These are phyloP conservation scores for Pelargonium cotyledonis DNA, from an alignment of 441 rosid genomes.

Conservation along the genomic window DNA sequence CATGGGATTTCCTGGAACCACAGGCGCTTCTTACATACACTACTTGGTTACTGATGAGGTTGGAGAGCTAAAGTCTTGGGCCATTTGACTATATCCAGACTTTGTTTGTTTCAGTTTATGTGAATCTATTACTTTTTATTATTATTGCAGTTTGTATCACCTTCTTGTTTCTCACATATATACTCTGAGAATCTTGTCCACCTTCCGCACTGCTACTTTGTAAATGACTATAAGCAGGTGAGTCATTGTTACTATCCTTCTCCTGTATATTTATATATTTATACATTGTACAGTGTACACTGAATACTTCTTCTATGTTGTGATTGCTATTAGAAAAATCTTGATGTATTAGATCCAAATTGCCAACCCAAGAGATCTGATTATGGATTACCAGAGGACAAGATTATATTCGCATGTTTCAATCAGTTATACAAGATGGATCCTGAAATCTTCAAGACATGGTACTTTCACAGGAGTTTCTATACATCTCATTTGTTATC, in stretches of 20 bases:
- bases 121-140: slow-evolving; percentile 15
- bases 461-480: slow-evolving; percentile 36
- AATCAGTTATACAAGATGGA: slow-evolving; percentile 99
- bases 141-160: slow-evolving; percentile 80
- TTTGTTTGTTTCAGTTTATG: not conserved
- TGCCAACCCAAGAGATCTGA: slow-evolving; percentile 76
- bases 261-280: not conserved
- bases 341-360: slow-evolving; percentile 76
- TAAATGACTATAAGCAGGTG: slow-evolving; percentile 97
- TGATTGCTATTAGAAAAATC: slow-evolving; percentile 61
- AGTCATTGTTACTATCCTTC: slow-evolving; percentile 10
- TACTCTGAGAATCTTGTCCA: slow-evolving; percentile 98
- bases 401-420: slow-evolving; percentile 95
- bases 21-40: slow-evolving; percentile 90
- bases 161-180: slow-evolving; percentile 57
- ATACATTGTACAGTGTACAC: not conserved
- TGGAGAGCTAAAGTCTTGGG: slow-evolving; percentile 5
- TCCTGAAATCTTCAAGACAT: slow-evolving; percentile 85
- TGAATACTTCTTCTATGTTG: slow-evolving; percentile 1
- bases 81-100: not conserved
- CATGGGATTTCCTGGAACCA: slow-evolving; percentile 99
- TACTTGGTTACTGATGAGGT: slow-evolving; percentile 99
- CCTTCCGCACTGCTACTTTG: slow-evolving; percentile 97
- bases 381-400: slow-evolving; percentile 95
- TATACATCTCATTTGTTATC: not conserved